These are phyloP conservation scores for Clarkia xantiana DNA, from an alignment of 345 rosid genomes.

Conservation along the genomic window DNA sequence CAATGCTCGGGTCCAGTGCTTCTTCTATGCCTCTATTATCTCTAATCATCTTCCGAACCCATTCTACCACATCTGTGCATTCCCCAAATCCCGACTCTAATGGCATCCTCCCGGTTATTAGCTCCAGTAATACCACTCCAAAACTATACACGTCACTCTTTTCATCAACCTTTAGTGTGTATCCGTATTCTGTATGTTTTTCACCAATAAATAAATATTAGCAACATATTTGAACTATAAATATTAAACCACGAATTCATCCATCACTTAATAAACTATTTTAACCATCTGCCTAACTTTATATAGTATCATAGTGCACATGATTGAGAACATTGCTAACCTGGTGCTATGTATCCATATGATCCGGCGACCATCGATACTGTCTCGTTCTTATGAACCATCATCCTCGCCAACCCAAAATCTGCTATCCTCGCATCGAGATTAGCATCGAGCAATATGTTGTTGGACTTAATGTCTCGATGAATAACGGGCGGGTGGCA, in stretches of 20 bases:
- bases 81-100: constrained; percentile 69
- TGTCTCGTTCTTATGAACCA: constrained; percentile 70
- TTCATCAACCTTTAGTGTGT: constrained; percentile 69
- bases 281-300: no score
- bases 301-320: no score
- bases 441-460: constrained; percentile 60
- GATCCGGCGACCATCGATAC: constrained; percentile 92
- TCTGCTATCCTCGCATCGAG: constrained; percentile 74
- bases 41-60: constrained; percentile 43
- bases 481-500: constrained; percentile 76
- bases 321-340: constrained; percentile 11
- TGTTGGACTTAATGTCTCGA: constrained; percentile 85
- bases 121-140: constrained; percentile 70
- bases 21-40: constrained; percentile 35
- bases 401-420: constrained; percentile 81
- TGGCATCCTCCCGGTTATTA: constrained; percentile 71
- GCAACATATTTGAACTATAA: no score
- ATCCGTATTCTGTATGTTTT: constrained; percentile 81
- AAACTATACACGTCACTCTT: constrained; percentile 81
- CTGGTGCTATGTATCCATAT: constrained; percentile 85
- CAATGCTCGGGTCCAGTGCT: constrained; percentile 54
- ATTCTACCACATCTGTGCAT: constrained; percentile 50
- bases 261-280: no score
- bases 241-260: no score
- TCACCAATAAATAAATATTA: neutral